Percentiles rank a stretch among this genome's conserved stretches.
phyloP scores from a whole-genome alignment of 148 eudicot genomes.

The Mesembryanthemum crystallinum region DNA sequence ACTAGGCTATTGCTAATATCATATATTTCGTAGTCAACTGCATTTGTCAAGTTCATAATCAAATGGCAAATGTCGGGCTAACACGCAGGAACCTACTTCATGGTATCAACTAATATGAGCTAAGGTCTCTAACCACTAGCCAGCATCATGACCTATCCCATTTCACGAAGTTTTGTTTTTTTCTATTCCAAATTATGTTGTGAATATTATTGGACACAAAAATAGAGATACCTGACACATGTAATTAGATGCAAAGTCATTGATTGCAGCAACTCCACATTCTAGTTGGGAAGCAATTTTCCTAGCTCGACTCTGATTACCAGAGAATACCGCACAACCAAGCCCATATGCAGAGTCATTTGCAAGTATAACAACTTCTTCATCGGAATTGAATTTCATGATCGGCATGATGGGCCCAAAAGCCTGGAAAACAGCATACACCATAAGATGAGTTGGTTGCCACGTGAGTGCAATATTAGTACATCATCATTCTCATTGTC shows the following conservation, averaged over 20 bases:
- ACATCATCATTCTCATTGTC: not conserved
- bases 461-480: not conserved
- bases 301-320: slow-evolving; percentile 78
- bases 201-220: not conserved
- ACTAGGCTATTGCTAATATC: too few relatives aligned
- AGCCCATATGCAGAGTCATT: slow-evolving; percentile 98
- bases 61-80: not conserved
- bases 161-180: too few relatives aligned
- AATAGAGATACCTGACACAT: slow-evolving; percentile 83
- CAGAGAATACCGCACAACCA: slow-evolving; percentile 97
- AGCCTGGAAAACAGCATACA: slow-evolving; percentile 47
- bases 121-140: too few relatives aligned
- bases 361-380: slow-evolving; percentile 83
- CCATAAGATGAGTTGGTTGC: not conserved
- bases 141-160: too few relatives aligned
- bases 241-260: slow-evolving; percentile 90
- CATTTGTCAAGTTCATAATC: not conserved
- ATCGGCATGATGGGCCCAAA: slow-evolving; percentile 99
- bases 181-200: not conserved
- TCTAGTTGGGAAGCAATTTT: slow-evolving; percentile 72
- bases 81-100: not conserved
- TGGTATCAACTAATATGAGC: too few relatives aligned
- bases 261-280: slow-evolving; percentile 90
- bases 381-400: slow-evolving; percentile 86
- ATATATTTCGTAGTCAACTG: too few relatives aligned